Conservation (phyloP, 768 basidiomycete species). For the Mycena epipterygia region DNA sequence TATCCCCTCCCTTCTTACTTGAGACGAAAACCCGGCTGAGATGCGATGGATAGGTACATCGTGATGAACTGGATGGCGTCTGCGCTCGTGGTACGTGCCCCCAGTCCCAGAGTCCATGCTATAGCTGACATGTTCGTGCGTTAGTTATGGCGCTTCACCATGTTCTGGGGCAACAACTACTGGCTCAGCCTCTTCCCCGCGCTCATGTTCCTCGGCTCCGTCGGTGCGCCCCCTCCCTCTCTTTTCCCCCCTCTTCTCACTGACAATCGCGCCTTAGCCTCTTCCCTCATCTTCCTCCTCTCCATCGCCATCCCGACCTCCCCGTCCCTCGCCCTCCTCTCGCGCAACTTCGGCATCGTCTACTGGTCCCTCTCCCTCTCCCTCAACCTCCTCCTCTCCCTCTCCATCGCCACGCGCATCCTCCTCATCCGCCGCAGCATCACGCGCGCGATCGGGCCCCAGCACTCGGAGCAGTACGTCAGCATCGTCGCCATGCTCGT, state of each 20-base stretch:
- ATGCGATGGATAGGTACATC: background rate
- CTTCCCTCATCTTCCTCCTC: background rate
- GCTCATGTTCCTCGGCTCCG: background rate
- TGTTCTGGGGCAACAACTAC: background rate
- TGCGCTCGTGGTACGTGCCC: background rate
- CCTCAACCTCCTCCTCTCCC: background rate
- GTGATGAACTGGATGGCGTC: background rate
- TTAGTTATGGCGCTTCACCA: background rate
- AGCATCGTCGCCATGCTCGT: background rate
- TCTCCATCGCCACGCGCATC: background rate
- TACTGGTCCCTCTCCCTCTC: background rate
- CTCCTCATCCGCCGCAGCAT: background rate
- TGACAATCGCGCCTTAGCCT: background rate
- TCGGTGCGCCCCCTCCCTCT: background rate
- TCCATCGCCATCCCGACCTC: background rate
- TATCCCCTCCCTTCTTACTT: too few species aligned
- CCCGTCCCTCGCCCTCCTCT: background rate
- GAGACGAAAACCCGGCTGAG: too few species aligned
- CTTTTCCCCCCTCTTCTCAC: background rate
- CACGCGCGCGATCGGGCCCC: too few species aligned
- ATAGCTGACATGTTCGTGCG: too few species aligned
- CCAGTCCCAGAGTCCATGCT: background rate
- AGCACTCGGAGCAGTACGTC: background rate
- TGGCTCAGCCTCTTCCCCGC: background rate
- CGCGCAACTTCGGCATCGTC: background rate